Percentiles rank a stretch among this genome's conserved stretches.
These are phyloP conservation scores for Leccinum cinnamomeum DNA, from an alignment of 1,284 basidiomycete genomes.

Conservation along the genomic window DNA sequence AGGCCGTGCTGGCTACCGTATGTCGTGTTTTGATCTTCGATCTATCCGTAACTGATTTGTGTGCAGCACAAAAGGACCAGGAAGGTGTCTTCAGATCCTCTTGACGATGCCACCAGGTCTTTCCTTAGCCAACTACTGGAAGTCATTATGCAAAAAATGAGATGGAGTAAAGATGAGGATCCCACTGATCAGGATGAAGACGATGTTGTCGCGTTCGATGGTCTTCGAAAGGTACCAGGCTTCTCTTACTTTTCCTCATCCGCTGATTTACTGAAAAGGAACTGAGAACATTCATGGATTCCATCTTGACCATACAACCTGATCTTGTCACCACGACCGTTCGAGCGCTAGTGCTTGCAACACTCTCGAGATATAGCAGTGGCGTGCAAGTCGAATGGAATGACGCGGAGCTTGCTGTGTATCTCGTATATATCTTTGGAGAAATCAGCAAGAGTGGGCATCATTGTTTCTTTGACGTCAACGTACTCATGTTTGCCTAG, in stretches of 20 bases:
- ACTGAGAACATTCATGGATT: conserved; percentile 80
- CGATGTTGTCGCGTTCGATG: conserved; percentile 82
- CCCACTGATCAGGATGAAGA: conserved; percentile 88
- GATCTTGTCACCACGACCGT: conserved; percentile 76
- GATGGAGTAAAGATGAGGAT: conserved; percentile 87
- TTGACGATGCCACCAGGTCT: conserved; percentile 71
- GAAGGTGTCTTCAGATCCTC: conserved; percentile 64
- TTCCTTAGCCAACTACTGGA: conserved; percentile 83
- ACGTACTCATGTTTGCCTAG: conserved; percentile 35
- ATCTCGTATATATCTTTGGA: conserved; percentile 91
- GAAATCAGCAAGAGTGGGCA: conserved; percentile 81
- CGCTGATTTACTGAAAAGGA: conserved; percentile 50
- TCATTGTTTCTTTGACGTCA: neutral
- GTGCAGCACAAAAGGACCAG: conserved; percentile 75
- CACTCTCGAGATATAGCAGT: conserved; percentile 63
- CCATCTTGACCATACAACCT: conserved; percentile 79
- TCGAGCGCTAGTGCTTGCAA: conserved; percentile 68
- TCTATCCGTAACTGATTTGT: conserved; percentile 6
- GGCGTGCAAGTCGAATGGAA: conserved; percentile 81
- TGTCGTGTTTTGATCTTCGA: conserved; percentile 34
- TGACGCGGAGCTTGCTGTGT: conserved; percentile 90
- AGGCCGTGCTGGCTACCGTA: conserved; percentile 73
- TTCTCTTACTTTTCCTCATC: conserved; percentile 7
- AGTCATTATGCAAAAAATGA: conserved; percentile 84
- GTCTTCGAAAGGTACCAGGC: conserved; percentile 72